These are phyloP conservation scores for Starmerella khaoyaiensis DNA, from an alignment of 805 yeast species.

Conservation along the genomic window DNA sequence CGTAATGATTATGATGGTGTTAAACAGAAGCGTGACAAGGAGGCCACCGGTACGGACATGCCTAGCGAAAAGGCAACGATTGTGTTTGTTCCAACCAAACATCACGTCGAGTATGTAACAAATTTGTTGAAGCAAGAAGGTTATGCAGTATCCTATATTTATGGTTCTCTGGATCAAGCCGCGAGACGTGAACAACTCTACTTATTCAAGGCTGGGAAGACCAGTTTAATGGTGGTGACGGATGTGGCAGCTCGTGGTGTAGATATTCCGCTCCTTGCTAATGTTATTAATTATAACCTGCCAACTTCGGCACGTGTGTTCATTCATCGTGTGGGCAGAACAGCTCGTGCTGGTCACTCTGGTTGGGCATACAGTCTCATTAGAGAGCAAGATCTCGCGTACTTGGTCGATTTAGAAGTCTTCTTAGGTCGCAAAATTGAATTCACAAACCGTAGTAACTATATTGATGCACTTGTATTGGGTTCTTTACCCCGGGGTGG, in stretches of 20 bases:
- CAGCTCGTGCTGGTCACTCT: conserved; percentile 95
- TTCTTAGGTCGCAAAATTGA: conserved; percentile 70
- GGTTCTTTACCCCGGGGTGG: conserved; percentile 70
- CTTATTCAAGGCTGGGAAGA: conserved; percentile 71
- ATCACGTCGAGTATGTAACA: conserved; percentile 88
- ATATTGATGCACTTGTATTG: conserved; percentile 61
- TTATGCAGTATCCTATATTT: conserved; percentile 75
- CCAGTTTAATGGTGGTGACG: conserved; percentile 84
- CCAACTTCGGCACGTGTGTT: conserved; percentile 90
- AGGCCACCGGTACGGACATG: conserved; percentile 69
- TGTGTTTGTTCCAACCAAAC: conserved; percentile 91
- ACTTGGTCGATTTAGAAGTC: conserved; percentile 74
- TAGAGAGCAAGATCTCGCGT: conserved; percentile 75
- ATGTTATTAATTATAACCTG: conserved; percentile 80
- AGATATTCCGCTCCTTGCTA: conserved; percentile 91
- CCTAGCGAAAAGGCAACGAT: conserved; percentile 83
- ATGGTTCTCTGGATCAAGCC: conserved; percentile 88
- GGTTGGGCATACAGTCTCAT: conserved; percentile 97
- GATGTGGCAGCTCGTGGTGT: conserved; percentile 95
- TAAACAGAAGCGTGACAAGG: conserved; percentile 36
- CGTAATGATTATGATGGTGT: conserved; percentile 42
- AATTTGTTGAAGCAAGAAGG: conserved; percentile 61
- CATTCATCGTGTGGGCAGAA: conserved; percentile 95
- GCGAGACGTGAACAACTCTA: conserved; percentile 84
- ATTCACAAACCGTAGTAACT: conserved; percentile 40